Percentiles rank a stretch among this genome's conserved stretches.
Conservation (phyloP, 495 filamentous ascomycete genomes). For the Neurospora africana region DNA sequence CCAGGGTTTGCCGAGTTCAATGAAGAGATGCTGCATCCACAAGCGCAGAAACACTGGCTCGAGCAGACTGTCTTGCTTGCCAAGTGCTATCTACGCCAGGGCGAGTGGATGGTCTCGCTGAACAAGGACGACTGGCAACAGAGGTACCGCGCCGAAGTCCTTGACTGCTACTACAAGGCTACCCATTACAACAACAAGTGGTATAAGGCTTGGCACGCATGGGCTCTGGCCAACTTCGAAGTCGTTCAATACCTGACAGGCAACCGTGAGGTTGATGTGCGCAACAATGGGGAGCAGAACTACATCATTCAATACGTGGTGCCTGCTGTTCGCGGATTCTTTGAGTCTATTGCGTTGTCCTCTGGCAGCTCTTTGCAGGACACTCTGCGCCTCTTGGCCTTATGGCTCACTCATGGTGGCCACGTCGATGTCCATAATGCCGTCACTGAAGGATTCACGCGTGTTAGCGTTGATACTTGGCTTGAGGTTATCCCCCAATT, state of each 20-base stretch:
- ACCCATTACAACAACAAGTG: conserved; percentile 86
- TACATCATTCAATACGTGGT: conserved; percentile 79
- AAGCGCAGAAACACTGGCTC: conserved; percentile 35
- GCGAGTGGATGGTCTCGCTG: conserved; percentile 82
- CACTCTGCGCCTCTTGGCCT: conserved; percentile 78
- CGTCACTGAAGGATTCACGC: conserved; percentile 79
- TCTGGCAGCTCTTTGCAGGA: conserved; percentile 89
- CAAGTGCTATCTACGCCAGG: conserved; percentile 89
- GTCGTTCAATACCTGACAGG: conserved; percentile 73
- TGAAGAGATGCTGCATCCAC: conserved; percentile 32
- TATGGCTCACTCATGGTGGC: conserved; percentile 94
- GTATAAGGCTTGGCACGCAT: conserved; percentile 99
- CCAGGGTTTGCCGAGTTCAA: conserved; percentile 52
- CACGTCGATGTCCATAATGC: conserved; percentile 75
- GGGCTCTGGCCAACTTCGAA: conserved; percentile 98
- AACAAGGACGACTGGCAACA: conserved; percentile 80
- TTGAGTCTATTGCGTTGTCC: conserved; percentile 87
- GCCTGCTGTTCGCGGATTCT: conserved; percentile 87
- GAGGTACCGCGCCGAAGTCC: conserved; percentile 63
- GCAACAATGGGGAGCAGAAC: conserved; percentile 40
- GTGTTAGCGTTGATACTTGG: conserved; percentile 95
- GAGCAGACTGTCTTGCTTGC: conserved; percentile 72
- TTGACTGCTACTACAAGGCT: conserved; percentile 78
- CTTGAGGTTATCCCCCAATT: conserved; percentile 95
- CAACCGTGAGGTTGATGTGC: conserved; percentile 47